These are phyloP conservation scores for Penicillium taxi DNA, from an alignment of 495 filamentous ascomycete genomes.

Conservation along the genomic window DNA sequence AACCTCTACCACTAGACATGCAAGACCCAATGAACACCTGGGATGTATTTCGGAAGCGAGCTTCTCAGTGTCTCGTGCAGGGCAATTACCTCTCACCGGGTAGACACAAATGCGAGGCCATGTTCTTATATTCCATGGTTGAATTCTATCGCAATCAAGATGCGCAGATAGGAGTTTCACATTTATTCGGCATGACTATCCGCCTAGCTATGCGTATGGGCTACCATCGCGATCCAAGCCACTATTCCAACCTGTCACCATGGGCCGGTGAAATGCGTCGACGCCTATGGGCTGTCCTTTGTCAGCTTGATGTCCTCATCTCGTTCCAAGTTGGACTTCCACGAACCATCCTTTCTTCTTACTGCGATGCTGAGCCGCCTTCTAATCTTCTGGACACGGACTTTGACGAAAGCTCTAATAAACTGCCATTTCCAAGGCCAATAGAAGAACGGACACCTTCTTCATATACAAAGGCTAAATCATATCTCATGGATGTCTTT, in stretches of 20 bases:
- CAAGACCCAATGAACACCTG: slow-evolving; percentile 12
- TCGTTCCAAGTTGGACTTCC: slow-evolving; percentile 42
- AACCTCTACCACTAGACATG: slow-evolving; percentile 17
- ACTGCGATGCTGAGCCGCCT: slow-evolving; percentile 36
- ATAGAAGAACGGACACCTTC: slow-evolving; percentile 28
- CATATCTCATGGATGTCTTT: slow-evolving; percentile 35
- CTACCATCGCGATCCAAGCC: slow-evolving; percentile 37
- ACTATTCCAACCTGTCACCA: slow-evolving; percentile 29
- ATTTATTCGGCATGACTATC: slow-evolving; percentile 31
- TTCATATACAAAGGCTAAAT: slow-evolving; percentile 33
- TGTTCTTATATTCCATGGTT: slow-evolving; percentile 29
- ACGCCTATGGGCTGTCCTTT: slow-evolving; percentile 31
- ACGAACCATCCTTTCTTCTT: slow-evolving; percentile 34
- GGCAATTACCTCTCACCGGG: slow-evolving; percentile 29
- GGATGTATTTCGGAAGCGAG: slow-evolving; percentile 20
- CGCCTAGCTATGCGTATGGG: slow-evolving; percentile 40
- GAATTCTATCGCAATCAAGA: slow-evolving; percentile 34
- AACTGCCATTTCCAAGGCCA: slow-evolving; percentile 32
- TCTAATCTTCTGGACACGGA: slow-evolving; percentile 38
- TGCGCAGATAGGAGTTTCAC: slow-evolving; percentile 28
- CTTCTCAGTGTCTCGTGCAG: slow-evolving; percentile 27
- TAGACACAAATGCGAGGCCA: slow-evolving; percentile 29
- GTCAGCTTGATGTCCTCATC: slow-evolving; percentile 36
- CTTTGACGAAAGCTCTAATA: slow-evolving; percentile 27
- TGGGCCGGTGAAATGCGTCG: slow-evolving; percentile 41